A percentile compares a stretch with the other conserved stretches of the same genome.
These are phyloP conservation scores for Claviceps pazoutovae DNA, from an alignment of 2,329 filamentous ascomycete species.

Conservation along the genomic window DNA sequence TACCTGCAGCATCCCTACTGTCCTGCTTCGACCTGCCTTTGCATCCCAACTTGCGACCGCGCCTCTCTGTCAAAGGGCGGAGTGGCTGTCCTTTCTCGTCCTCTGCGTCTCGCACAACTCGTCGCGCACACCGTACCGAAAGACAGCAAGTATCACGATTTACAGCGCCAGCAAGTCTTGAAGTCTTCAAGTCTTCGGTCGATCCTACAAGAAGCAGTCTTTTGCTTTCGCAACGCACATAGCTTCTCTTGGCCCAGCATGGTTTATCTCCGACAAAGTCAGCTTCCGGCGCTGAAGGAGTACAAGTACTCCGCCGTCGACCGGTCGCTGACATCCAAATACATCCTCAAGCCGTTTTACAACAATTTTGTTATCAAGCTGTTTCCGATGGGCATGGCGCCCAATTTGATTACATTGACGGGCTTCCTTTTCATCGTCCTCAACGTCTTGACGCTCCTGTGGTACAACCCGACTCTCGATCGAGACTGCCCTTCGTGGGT, in stretches of 20 bases:
- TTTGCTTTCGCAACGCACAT: background rate
- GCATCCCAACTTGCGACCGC: background rate
- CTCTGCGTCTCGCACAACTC: background rate
- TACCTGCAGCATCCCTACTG: conserved; percentile 1
- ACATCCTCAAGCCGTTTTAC: conserved; percentile 96
- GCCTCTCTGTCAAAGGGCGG: background rate
- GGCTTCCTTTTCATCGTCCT: conserved; percentile 81
- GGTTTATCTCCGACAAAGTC: conserved; percentile 91
- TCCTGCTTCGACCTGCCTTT: background rate
- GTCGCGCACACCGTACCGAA: background rate
- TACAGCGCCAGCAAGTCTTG: background rate
- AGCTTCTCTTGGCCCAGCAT: conserved; percentile 31
- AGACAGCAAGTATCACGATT: background rate
- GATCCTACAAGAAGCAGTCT: background rate
- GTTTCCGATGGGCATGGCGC: conserved; percentile 93
- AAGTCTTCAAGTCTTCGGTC: background rate
- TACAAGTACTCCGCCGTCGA: conserved; percentile 96
- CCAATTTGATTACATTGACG: conserved; percentile 73
- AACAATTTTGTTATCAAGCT: conserved; percentile 84
- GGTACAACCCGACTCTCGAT: conserved; percentile 91
- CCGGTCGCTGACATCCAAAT: conserved; percentile 77
- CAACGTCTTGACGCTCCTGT: conserved; percentile 84
- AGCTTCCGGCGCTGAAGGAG: conserved; percentile 74
- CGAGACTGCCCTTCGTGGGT: conserved; percentile 92
- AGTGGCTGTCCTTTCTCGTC: background rate